Conservation (phyloP, 192 early-diverging fungal species). For the Backusella tuberculispora region DNA sequence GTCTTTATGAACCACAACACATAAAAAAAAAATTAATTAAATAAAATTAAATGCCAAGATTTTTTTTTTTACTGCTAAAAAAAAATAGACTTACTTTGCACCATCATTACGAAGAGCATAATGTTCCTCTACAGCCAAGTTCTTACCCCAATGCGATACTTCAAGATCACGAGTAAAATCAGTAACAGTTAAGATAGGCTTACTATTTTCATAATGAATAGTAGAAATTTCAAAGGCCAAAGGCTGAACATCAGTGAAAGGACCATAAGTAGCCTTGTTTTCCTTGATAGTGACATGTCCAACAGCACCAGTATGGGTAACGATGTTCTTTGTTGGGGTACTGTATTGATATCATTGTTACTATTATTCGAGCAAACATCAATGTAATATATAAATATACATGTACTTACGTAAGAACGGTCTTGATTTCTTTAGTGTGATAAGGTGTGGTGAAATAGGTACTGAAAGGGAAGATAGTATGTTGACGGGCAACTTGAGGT, state of each 20-base stretch:
- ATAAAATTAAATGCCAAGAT: background rate
- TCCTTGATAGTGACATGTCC: conserved; percentile 47
- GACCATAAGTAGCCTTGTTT: conserved; percentile 75
- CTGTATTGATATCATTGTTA: conserved; percentile 21
- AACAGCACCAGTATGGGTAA: conserved; percentile 45
- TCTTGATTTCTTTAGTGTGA: conserved; percentile 72
- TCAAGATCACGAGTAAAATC: conserved; percentile 71
- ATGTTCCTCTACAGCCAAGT: conserved; percentile 84
- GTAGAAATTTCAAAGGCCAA: conserved; percentile 45
- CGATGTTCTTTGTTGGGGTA: conserved; percentile 40
- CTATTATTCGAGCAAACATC: background rate
- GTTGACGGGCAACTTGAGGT: conserved; percentile 70
- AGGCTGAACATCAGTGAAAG: conserved; percentile 55
- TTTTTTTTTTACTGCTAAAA: background rate
- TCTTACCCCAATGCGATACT: conserved; percentile 84
- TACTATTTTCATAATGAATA: conserved; percentile 70
- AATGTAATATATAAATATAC: background rate
- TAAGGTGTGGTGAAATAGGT: conserved; percentile 71
- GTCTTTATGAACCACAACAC: conserved; percentile 33
- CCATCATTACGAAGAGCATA: conserved; percentile 76
- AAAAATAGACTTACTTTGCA: conserved; percentile 62
- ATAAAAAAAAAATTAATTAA: conserved; percentile 3
- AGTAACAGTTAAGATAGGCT: conserved; percentile 61
- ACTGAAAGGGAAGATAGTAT: conserved; percentile 63
- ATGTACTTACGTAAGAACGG: conserved; percentile 71